phyloP scores from a whole-genome alignment of 139 green algal species.

The Chlorella sp. region DNA sequence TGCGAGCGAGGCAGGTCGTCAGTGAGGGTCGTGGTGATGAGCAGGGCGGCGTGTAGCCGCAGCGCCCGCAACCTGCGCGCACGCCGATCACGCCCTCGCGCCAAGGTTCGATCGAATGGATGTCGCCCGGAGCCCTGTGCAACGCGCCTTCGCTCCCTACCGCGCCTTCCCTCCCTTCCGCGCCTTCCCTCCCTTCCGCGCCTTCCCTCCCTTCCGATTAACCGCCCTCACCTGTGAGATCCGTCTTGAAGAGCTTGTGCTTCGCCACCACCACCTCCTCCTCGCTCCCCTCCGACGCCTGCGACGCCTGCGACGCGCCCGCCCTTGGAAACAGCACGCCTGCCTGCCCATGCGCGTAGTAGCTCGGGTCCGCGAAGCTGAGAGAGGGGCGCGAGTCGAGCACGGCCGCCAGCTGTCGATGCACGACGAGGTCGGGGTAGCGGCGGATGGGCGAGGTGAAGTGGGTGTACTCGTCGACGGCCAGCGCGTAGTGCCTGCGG shows the following conservation, averaged over 20 bases:
- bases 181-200: neutral
- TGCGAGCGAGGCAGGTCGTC: no score
- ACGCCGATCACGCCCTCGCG: neutral
- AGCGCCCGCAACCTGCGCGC: neutral
- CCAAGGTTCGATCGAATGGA: neutral
- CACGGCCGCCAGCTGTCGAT: conserved; percentile 70
- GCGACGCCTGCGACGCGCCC: neutral
- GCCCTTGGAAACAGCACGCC: neutral
- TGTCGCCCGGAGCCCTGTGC: neutral
- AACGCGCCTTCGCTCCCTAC: neutral
- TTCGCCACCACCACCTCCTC: conserved; percentile 9
- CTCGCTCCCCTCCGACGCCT: neutral
- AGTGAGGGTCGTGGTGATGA: no score
- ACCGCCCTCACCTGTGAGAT: neutral
- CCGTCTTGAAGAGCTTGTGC: conserved; percentile 24
- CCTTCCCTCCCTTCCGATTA: neutral
- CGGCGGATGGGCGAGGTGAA: conserved; percentile 89
- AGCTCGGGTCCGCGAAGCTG: neutral
- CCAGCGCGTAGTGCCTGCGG: conserved; percentile 78
- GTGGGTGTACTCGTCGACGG: conserved; percentile 81
- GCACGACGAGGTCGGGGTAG: conserved; percentile 90
- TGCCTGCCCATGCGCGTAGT: neutral
- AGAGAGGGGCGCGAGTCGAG: conserved; percentile 28
- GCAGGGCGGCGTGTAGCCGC: no score
- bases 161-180: neutral